Evolutionary conservation across 305 asterid genomes (phyloP).

Genomic region (Fraxinus angustifolia): DNA sequence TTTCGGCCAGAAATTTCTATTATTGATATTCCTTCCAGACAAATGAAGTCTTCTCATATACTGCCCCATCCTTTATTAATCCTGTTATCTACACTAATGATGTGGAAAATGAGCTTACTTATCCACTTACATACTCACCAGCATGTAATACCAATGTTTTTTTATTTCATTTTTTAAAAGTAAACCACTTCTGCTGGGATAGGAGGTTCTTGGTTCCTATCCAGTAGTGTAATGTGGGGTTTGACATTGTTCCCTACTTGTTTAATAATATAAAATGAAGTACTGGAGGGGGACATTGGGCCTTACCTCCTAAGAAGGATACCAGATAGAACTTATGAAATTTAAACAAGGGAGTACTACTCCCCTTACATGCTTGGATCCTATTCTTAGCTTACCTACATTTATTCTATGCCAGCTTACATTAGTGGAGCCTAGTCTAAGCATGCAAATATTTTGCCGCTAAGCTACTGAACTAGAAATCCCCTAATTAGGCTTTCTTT

Average conservation of each 20-base stretch:
- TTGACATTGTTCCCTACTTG: neutral
- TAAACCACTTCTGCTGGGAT: neutral
- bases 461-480: neutral
- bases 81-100: neutral
- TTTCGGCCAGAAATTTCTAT: neutral
- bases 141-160: neutral
- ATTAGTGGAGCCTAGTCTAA: neutral
- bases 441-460: neutral
- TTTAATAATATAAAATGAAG: neutral
- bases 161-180: neutral
- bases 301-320: neutral
- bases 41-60: neutral
- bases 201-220: neutral
- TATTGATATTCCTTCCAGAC: neutral
- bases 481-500: neutral
- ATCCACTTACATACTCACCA: neutral
- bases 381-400: neutral
- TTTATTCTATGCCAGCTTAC: neutral
- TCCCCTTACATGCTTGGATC: neutral
- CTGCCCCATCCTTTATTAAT: neutral
- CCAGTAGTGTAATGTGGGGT: neutral
- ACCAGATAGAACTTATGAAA: neutral
- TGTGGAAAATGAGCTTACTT: neutral
- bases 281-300: neutral
- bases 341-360: neutral